Evolutionary conservation across 2,329 filamentous ascomycete genomes (phyloP), one percentile per base, ranked within the genome.

Genomic region (Phyllosticta citrichinensis): DNA sequence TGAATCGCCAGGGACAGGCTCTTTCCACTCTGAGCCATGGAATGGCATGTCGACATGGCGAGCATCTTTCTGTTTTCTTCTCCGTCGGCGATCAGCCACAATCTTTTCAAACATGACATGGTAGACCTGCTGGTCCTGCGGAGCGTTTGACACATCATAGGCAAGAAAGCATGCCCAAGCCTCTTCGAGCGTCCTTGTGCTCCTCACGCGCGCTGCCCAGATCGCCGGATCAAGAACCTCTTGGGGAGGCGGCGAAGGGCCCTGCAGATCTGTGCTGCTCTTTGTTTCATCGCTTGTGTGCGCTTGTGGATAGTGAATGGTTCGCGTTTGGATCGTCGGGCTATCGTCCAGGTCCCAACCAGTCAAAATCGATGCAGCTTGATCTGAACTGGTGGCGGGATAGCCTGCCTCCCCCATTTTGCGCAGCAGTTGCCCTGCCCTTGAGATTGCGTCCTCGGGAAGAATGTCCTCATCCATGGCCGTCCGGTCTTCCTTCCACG

Each of bases 101-200:
- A 87, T 68, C 64, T 84, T 85, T 62, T 80, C 76, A 25, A 82
- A 78, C 76, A 86, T 84, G 40, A 80, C 82, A 58, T 78, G 71
- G 63, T 83, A 83, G 2, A 84, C 74, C 25, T 72, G 69, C 30
- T 72, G 64, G 58, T 72, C 70, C n/a, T 71, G 66, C 10, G 68
- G 69, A 40, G 73, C 65, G 9, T 68, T 70, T 14, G 74, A 71
- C 22, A 79, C 74, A 67, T 83, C 77, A 63, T 79, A 83, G 5
- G 81, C 78, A 52, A 84, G 70, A 68, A 85, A 87, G 63, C 81
- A 84, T 22, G 83, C 83, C 84, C 84, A 87, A 5, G 84, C 83
- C 72, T 87, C 84, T 63, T 82, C 78, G 55, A 82, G 71, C 3
- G 84, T 86, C 40, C 84, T 76, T 11, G 84, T 87, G 22, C 82